These are phyloP conservation scores for Pichia kluyveri DNA, from an alignment of 805 yeast genomes.

Conservation along the genomic window DNA sequence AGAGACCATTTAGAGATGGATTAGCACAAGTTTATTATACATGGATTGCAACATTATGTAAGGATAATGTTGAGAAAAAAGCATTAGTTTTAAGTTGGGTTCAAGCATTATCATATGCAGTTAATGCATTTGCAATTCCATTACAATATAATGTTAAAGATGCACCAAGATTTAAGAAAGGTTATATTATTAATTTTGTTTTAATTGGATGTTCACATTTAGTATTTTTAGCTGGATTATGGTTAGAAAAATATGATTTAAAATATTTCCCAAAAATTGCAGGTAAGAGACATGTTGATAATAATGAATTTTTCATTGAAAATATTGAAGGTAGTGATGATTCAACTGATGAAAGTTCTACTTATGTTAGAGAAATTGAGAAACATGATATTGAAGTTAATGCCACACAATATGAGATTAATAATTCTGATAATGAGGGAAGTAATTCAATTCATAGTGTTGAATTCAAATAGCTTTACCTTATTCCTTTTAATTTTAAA, in stretches of 20 bases:
- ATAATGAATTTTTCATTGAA: not conserved
- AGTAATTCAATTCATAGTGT: too few relatives aligned
- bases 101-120: slow-evolving; percentile 13
- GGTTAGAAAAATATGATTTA: slow-evolving; percentile 13
- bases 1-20: slow-evolving; percentile 47
- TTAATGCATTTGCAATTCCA: slow-evolving; percentile 17
- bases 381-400: too few relatives aligned
- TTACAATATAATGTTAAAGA: slow-evolving; percentile 11
- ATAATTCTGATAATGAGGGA: too few relatives aligned
- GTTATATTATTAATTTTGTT: slow-evolving; percentile 12
- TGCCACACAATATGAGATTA: too few relatives aligned
- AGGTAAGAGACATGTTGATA: slow-evolving; percentile 10
- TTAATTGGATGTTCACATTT: slow-evolving; percentile 8
- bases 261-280: slow-evolving; percentile 10
- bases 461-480: too few relatives aligned
- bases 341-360: not conserved
- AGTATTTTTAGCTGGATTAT: slow-evolving; percentile 8
- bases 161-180: slow-evolving; percentile 12
- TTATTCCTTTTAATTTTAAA: too few relatives aligned
- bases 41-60: slow-evolving; percentile 47
- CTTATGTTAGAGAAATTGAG: too few relatives aligned
- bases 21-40: slow-evolving; percentile 55
- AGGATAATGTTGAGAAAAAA: slow-evolving; percentile 46
- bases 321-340: not conserved
- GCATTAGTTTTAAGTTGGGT: slow-evolving; percentile 38